These are phyloP conservation scores for Rhododendron ferrugineum DNA, from an alignment of 148 eudicot genomes.

Conservation along the genomic window DNA sequence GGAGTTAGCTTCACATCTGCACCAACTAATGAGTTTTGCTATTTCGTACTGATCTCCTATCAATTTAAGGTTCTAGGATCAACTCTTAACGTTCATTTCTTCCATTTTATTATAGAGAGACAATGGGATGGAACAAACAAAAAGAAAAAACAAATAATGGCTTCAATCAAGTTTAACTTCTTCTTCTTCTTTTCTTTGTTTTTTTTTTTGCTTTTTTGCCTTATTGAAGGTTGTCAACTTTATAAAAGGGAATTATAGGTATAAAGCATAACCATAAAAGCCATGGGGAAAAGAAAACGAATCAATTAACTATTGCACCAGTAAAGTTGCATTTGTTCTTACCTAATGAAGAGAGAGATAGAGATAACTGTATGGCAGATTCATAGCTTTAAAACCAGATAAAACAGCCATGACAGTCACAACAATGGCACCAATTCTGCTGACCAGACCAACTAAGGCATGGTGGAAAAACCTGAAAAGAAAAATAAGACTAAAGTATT, in stretches of 20 bases:
- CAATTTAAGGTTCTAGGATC: not conserved
- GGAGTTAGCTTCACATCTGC: not conserved
- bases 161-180: not conserved
- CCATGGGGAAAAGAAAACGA: not conserved
- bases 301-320: not conserved
- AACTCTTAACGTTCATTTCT: not conserved
- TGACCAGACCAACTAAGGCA: slow-evolving; percentile 71
- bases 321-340: slow-evolving; percentile 13
- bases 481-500: not conserved
- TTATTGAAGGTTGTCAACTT: not conserved
- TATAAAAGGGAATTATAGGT: not conserved
- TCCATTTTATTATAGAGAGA: not conserved
- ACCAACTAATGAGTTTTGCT: not conserved
- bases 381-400: slow-evolving; percentile 97
- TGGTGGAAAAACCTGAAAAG: slow-evolving; percentile 82
- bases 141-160: not conserved
- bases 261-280: not conserved
- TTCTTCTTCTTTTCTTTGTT: too few species aligned
- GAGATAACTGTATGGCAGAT: slow-evolving; percentile 86
- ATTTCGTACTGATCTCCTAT: not conserved
- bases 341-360: slow-evolving; percentile 48
- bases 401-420: slow-evolving; percentile 94
- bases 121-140: too few species aligned
- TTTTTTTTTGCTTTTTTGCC: not conserved
- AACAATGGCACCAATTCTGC: slow-evolving; percentile 96